Percentiles rank a stretch among this genome's conserved stretches.
Evolutionary conservation across 306 rosid species (phyloP).

Genomic region (Vigna hirtella): DNA sequence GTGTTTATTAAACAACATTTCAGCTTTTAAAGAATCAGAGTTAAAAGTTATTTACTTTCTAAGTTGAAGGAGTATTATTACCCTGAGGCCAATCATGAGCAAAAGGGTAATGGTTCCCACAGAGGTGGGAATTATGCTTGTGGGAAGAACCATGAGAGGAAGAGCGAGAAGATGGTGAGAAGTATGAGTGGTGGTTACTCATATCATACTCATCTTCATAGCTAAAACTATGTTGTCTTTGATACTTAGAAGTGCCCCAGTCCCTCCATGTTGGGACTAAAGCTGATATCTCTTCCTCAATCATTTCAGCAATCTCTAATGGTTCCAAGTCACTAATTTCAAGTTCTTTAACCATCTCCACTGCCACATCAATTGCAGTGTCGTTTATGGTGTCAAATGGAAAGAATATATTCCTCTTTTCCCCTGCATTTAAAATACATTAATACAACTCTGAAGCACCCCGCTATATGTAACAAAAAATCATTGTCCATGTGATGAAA

Average conservation of each 20-base stretch:
- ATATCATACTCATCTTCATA: slow-evolving; percentile 58
- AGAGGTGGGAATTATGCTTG: slow-evolving; percentile 38
- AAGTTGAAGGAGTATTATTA: slow-evolving; percentile 39
- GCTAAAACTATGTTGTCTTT: slow-evolving; percentile 64
- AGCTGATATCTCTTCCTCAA: slow-evolving; percentile 72
- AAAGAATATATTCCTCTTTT: slow-evolving; percentile 71
- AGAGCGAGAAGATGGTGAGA: slow-evolving; percentile 60
- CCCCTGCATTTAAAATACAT: slow-evolving; percentile 50
- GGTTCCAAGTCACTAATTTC: slow-evolving; percentile 87
- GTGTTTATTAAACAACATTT: background rate
- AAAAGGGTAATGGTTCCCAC: slow-evolving; percentile 40
- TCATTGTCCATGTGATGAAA: background rate
- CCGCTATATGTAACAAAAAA: background rate
- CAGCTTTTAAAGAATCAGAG: background rate
- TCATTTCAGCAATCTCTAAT: slow-evolving; percentile 78
- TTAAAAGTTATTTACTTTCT: background rate
- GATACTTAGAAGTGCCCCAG: slow-evolving; percentile 46
- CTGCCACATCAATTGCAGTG: slow-evolving; percentile 84
- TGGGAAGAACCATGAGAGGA: slow-evolving; percentile 61
- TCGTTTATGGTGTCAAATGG: slow-evolving; percentile 75
- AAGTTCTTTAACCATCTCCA: slow-evolving; percentile 89
- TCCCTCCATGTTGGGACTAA: slow-evolving; percentile 70
- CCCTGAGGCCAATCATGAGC: slow-evolving; percentile 65
- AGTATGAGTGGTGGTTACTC: slow-evolving; percentile 54
- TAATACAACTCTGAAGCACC: slow-evolving; percentile 1